These are phyloP conservation scores for Lodderomyces theae DNA, from an alignment of 1,139 yeast species.

Conservation along the genomic window DNA sequence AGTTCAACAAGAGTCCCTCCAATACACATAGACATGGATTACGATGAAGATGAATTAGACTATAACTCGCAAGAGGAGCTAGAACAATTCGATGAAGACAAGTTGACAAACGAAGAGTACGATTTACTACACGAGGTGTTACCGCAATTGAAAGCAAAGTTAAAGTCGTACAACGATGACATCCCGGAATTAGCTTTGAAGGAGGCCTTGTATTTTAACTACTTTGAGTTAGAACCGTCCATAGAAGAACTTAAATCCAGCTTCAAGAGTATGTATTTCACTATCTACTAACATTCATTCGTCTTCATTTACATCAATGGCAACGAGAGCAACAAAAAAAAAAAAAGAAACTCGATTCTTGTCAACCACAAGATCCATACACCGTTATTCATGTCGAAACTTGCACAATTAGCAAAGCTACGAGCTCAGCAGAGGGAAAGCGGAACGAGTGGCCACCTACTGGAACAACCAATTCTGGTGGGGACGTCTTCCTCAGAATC, in stretches of 20 bases:
- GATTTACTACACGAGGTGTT: constrained; percentile 41
- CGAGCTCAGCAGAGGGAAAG: constrained; percentile 16
- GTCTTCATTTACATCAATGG: not conserved
- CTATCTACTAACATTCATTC: not conserved
- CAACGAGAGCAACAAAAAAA: not conserved
- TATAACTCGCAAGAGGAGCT: constrained; percentile 16
- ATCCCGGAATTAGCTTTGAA: constrained; percentile 54
- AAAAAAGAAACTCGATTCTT: not conserved
- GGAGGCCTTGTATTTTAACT: constrained; percentile 60
- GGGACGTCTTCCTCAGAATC: constrained; percentile 21
- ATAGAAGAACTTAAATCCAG: constrained; percentile 49
- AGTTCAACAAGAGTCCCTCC: too few relatives aligned
- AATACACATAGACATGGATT: constrained; percentile 12
- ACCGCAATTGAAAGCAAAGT: constrained; percentile 36
- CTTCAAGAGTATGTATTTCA: constrained; percentile 43
- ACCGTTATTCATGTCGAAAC: constrained; percentile 17
- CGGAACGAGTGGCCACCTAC: too few relatives aligned
- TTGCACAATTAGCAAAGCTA: constrained; percentile 22
- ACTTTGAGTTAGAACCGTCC: constrained; percentile 55
- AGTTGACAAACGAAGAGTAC: constrained; percentile 30
- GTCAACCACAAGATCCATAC: not conserved
- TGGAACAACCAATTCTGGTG: constrained; percentile 1
- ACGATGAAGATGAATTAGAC: constrained; percentile 17
- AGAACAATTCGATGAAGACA: constrained; percentile 21
- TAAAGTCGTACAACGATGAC: constrained; percentile 40